A percentile compares a stretch with the other conserved stretches of the same genome.
Conservation (phyloP, 805 yeast genomes). For the Yamadazyma sp. region DNA sequence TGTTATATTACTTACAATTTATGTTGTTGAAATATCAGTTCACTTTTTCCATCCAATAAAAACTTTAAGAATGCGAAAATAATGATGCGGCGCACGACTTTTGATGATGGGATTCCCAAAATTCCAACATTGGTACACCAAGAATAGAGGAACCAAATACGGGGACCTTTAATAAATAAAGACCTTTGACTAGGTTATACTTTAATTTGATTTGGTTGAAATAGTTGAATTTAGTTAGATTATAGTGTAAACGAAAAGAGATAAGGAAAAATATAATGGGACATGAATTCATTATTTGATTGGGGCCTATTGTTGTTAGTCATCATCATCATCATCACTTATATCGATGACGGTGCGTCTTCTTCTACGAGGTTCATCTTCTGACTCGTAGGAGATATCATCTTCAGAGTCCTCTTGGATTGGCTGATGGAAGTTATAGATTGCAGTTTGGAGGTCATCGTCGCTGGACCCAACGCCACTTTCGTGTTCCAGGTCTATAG, state of each 20-base stretch:
- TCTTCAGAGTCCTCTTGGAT: constrained; percentile 3
- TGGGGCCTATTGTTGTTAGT: not conserved
- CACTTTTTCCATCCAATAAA: constrained; percentile 15
- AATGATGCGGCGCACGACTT: constrained; percentile 1
- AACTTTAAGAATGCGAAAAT: constrained; percentile 6
- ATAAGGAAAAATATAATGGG: too few species aligned
- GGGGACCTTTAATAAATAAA: too few species aligned
- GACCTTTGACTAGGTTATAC: too few species aligned
- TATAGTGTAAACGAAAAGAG: too few species aligned
- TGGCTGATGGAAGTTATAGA: constrained; percentile 22
- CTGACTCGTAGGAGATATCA: constrained; percentile 10
- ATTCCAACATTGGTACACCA: too few species aligned
- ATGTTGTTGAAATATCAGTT: constrained; percentile 15
- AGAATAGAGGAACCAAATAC: too few species aligned
- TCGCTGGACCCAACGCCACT: constrained; percentile 10
- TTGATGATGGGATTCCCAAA: not conserved
- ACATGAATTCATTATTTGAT: too few species aligned
- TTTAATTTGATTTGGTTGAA: too few species aligned
- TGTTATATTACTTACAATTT: constrained; percentile 2
- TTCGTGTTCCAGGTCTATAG: too few species aligned
- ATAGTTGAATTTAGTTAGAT: too few species aligned
- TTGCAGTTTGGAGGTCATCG: constrained; percentile 22
- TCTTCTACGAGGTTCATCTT: constrained; percentile 7
- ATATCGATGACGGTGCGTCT: constrained; percentile 16
- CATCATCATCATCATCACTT: constrained; percentile 17